Evolutionary conservation across 1,139 yeast species (phyloP), one percentile per base, ranked within the genome.

Genomic region (Diutina siamensis): DNA sequence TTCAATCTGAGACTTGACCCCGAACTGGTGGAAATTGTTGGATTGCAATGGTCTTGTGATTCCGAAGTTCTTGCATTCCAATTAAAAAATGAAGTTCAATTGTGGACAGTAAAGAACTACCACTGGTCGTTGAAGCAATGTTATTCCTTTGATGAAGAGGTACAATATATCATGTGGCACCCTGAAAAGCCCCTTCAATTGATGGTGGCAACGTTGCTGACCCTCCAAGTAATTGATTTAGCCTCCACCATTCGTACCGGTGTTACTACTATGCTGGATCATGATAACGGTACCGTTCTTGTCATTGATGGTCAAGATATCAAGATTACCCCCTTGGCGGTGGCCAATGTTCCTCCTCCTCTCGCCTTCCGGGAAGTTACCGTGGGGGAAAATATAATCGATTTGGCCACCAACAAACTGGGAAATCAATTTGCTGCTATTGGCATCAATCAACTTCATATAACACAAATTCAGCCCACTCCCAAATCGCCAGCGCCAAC

Each of bases 291-390:
- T 44, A 78, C 84, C 69, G 76, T 80, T 9, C 64, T 83, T 34
- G 96, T 92, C 1, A 69, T 83, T 34, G 98, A 94, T 64, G 97
- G 97, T 2, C 55, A 63, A 2, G 69, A 71, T n/a, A 72, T 83
- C 31, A 78, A 80, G 54, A 64, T 88, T 28, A 89, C 98, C 0
- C 97, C 98, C 0, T 68, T 94, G 36, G 72, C 83, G 0, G 61
- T 82, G 34, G 96, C 97, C 1, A 87, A 82, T 59, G 94, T 88
- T 4, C 99, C 99, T 2, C 99, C 99, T 1, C 99, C 99, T 38
- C 78, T 86, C 58, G 74, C 87, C 36, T 83, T 74, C 59, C 72
- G 95, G 50, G 85, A 80, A 45, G 62, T 83, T 44, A 74, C 72
- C 15, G 63, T 80, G 10, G 54, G 48, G 1, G 68, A 63, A 2